A percentile compares a stretch with the other conserved stretches of the same genome.
phyloP scores from a whole-genome alignment of 2,329 filamentous ascomycete species.

The Stachybotrys echinatus region DNA sequence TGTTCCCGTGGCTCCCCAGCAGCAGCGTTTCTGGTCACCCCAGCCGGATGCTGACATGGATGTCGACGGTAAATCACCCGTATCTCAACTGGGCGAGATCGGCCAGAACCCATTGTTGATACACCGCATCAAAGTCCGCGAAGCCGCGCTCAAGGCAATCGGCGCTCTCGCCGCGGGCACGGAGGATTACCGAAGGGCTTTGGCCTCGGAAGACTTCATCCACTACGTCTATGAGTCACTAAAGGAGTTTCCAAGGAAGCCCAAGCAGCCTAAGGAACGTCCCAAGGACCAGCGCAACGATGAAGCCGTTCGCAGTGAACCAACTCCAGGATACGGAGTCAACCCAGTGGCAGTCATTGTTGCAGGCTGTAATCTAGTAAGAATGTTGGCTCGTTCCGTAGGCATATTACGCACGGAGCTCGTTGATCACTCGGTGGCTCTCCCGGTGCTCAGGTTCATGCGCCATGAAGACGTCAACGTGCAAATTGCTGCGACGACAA shows the following conservation, averaged over 20 bases:
- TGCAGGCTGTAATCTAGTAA: constrained; percentile 76
- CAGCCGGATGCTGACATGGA: constrained; percentile 27
- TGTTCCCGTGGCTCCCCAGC: constrained; percentile 30
- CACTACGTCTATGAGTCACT: constrained; percentile 81
- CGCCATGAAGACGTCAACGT: constrained; percentile 71
- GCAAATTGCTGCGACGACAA: constrained; percentile 78
- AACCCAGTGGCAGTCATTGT: constrained; percentile 77
- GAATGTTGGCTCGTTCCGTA: constrained; percentile 79
- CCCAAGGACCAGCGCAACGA: constrained; percentile 30
- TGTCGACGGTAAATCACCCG: constrained; percentile 23
- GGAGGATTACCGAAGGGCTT: constrained; percentile 75
- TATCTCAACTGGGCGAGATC: constrained; percentile 50
- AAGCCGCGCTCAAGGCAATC: constrained; percentile 71
- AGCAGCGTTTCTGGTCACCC: constrained; percentile 33
- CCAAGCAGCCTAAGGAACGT: constrained; percentile 36
- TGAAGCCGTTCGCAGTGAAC: constrained; percentile 19
- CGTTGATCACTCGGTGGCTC: constrained; percentile 77
- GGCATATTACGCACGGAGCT: constrained; percentile 78
- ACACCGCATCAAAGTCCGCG: constrained; percentile 72
- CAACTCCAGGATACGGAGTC: constrained; percentile 51
- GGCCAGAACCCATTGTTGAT: constrained; percentile 55
- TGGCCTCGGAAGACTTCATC: constrained; percentile 78
- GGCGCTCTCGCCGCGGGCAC: constrained; percentile 77
- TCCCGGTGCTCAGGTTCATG: constrained; percentile 71
- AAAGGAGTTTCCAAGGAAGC: constrained; percentile 46